Base-by-base conservation (phyloP, 2,329 filamentous ascomycete species). In the Bimuria novae-zelandiae region DNA sequence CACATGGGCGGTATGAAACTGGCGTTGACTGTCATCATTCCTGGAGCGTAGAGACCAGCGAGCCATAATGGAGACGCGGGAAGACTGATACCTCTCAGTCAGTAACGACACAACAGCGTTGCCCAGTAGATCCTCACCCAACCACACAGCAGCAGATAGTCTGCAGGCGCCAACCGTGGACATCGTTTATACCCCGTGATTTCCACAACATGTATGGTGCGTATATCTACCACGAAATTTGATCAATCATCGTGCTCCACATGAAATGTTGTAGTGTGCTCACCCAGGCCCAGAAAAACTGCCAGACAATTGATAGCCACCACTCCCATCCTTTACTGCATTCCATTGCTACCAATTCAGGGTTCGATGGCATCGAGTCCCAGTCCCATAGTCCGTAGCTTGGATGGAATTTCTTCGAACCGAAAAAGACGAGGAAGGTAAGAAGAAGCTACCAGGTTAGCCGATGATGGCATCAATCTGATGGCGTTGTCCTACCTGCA, bases 231-330 rank as follows among this genome's bases (percentile, higher is more conserved):
- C 4, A 32, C 17, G 19, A 16, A 6, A 12, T 17, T 1, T 10
- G 6, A 21, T 33, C n/a, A 43, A 25, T 16, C n/a, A 43, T 11
- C 7, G 17, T 22, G 4, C 6, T 5, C 7, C 12, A 5, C 3
- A 30, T 17, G 30, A 10, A 11, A 7, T 21, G 12, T 25, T 8
- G 14, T 3, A 10, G 12, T 25, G 5, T 17, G 32, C 21, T 17
- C 19, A 46, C 43, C 43, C 70, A 73, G 1, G 67, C 60, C 70
- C 70, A 73, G 56, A 71, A 69, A 17, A 73, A 63, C 35, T 72
- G 70, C 70, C 70, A 73, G 2, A 71, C 62, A 11, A 73, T 67
- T 0, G 68, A 68, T 3, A 68, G 54, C 69, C 69, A 72, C 70
- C 70, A 73, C 35, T 72, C 69, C 70, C 70, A 73, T 3, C 70